These are phyloP conservation scores for Lithohypha guttulata DNA, from an alignment of 2,329 filamentous ascomycete genomes.

Conservation along the genomic window DNA sequence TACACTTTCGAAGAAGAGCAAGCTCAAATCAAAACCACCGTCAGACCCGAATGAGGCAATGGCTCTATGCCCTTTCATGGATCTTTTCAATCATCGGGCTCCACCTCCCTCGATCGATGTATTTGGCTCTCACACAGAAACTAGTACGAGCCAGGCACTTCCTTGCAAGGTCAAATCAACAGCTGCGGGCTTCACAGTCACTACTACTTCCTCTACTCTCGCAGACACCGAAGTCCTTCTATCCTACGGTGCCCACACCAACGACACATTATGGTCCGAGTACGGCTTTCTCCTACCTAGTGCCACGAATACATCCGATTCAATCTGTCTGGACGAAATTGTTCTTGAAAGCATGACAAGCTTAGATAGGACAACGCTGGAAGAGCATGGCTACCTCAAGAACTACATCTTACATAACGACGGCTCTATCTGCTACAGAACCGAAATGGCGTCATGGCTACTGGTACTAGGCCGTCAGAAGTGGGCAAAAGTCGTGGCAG, in stretches of 20 bases:
- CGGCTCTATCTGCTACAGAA: constrained; percentile 13
- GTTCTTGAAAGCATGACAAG: constrained; percentile 6
- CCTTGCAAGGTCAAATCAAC: constrained; percentile 3
- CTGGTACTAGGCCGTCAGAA: constrained; percentile 9
- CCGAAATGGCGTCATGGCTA: constrained; percentile 14
- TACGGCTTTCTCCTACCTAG: constrained; percentile 16
- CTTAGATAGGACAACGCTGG: constrained; percentile 3
- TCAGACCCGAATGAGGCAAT: constrained; percentile 16
- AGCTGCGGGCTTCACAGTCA: constrained; percentile 7
- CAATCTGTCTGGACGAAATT: constrained; percentile 10
- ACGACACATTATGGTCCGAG: constrained; percentile 16
- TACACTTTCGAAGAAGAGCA: neutral
- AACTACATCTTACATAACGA: constrained; percentile 13
- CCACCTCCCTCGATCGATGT: neutral
- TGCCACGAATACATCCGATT: constrained; percentile 9
- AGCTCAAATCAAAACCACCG: constrained; percentile 7
- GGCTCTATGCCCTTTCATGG: constrained; percentile 17
- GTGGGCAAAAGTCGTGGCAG: constrained; percentile 11
- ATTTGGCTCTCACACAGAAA: neutral
- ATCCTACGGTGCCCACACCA: constrained; percentile 16
- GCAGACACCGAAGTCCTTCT: constrained; percentile 13
- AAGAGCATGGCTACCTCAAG: constrained; percentile 11
- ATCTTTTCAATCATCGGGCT: constrained; percentile 17
- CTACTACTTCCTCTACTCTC: neutral
- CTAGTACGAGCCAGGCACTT: neutral